Conservation (phyloP, 805 yeast genomes). For the Limtongozyma cylindracea region DNA sequence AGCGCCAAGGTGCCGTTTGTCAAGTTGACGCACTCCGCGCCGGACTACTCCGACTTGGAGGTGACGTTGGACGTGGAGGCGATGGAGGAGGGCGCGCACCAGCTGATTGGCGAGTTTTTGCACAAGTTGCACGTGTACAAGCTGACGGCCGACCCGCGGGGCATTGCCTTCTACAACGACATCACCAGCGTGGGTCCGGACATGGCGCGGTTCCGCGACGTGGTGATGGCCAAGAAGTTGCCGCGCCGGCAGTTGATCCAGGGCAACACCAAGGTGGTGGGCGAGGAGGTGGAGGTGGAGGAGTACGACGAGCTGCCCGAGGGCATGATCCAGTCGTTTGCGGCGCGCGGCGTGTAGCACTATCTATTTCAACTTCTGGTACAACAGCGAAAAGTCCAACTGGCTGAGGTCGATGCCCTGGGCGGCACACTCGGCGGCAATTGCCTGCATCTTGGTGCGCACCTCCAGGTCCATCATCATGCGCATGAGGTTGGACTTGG, state of each 20-base stretch:
- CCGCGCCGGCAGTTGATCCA: slow-evolving; percentile 75
- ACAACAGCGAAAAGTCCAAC: background rate
- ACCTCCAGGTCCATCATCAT: background rate
- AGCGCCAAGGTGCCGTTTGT: slow-evolving; percentile 49
- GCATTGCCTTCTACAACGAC: slow-evolving; percentile 34
- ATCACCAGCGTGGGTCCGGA: slow-evolving; percentile 47
- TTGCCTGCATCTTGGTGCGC: background rate
- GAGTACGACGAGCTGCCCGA: slow-evolving; percentile 52
- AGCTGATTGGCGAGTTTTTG: slow-evolving; percentile 48
- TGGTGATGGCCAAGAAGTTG: slow-evolving; percentile 42
- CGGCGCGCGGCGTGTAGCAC: slow-evolving; percentile 15
- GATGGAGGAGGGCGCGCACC: slow-evolving; percentile 45
- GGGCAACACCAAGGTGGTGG: slow-evolving; percentile 36
- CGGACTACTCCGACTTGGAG: slow-evolving; percentile 28
- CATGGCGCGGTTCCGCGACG: slow-evolving; percentile 36
- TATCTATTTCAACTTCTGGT: background rate
- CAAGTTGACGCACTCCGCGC: slow-evolving; percentile 19
- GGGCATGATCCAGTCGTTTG: slow-evolving; percentile 63
- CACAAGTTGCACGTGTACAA: slow-evolving; percentile 55
- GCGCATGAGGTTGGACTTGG: too few species aligned
- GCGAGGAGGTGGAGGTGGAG: slow-evolving; percentile 21
- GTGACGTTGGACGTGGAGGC: slow-evolving; percentile 32
- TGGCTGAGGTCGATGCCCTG: background rate
- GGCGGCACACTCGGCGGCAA: background rate
- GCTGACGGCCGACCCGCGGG: slow-evolving; percentile 51